These are phyloP conservation scores for Scheffersomyces quercinus DNA, from an alignment of 1,139 yeast species.

Conservation along the genomic window DNA sequence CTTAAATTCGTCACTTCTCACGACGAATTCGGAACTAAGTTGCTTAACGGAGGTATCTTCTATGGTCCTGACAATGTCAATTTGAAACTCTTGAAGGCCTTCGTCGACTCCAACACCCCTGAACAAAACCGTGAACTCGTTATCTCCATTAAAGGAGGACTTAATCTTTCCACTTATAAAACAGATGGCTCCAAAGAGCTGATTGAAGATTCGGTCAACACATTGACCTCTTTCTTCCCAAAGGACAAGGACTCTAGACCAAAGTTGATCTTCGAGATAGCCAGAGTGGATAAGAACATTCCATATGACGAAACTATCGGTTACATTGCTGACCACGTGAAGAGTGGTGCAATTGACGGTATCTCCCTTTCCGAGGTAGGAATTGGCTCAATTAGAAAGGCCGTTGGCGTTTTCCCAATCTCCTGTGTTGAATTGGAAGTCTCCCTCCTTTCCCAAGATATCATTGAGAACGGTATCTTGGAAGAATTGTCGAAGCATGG, in stretches of 20 bases:
- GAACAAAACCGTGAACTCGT: conserved; percentile 49
- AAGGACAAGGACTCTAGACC: conserved; percentile 32
- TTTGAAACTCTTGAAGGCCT: conserved; percentile 54
- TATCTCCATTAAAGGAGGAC: conserved; percentile 70
- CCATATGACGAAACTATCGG: conserved; percentile 53
- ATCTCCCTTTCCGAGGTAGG: conserved; percentile 73
- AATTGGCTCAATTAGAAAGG: conserved; percentile 57
- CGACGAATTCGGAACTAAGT: conserved; percentile 47
- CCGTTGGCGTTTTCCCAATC: conserved; percentile 51
- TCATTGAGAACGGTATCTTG: conserved; percentile 60
- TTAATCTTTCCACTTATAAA: conserved; percentile 27
- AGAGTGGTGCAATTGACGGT: conserved; percentile 60
- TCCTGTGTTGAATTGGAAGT: conserved; percentile 75
- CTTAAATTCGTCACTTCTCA: conserved; percentile 45
- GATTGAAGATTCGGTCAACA: conserved; percentile 51
- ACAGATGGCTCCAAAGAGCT: conserved; percentile 55
- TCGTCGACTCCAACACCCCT: conserved; percentile 54
- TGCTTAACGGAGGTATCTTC: conserved; percentile 77
- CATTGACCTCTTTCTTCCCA: conserved; percentile 46
- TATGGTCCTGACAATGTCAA: conserved; percentile 58
- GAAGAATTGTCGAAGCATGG: conserved; percentile 45
- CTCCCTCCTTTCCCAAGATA: conserved; percentile 65
- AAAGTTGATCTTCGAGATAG: conserved; percentile 62
- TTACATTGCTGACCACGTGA: conserved; percentile 51
- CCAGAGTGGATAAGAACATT: conserved; percentile 59